phyloP scores from a whole-genome alignment of 768 basidiomycete genomes.

The Xerocomellus amylosporus region DNA sequence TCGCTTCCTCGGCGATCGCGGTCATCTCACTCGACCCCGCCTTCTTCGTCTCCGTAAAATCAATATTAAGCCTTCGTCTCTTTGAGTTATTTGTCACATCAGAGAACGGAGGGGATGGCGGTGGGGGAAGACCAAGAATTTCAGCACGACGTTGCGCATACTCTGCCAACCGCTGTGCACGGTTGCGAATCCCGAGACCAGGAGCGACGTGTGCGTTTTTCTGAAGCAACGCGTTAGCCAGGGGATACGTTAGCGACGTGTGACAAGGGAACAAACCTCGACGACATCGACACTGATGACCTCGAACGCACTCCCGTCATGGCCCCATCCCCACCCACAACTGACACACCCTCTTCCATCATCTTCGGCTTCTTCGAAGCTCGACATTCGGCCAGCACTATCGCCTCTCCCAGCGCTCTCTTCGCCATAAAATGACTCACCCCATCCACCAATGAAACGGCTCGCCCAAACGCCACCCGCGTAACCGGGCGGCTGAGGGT shows the following conservation, averaged over 20 bases:
- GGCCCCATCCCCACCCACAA: constrained; percentile 74
- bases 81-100: constrained; percentile 38
- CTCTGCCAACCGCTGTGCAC: constrained; percentile 63
- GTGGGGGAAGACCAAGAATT: constrained; percentile 33
- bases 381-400: constrained; percentile 24
- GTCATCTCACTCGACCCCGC: constrained; percentile 22
- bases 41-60: constrained; percentile 23
- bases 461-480: constrained; percentile 34
- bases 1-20: constrained; percentile 37
- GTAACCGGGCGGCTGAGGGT: constrained; percentile 23
- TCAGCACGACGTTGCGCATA: constrained; percentile 60
- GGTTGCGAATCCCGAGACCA: constrained; percentile 59
- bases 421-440: constrained; percentile 34
- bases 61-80: constrained; percentile 22
- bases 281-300: constrained; percentile 62
- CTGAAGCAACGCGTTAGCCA: constrained; percentile 32
- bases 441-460: constrained; percentile 44
- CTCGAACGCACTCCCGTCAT: constrained; percentile 76
- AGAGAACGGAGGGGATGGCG: constrained; percentile 28
- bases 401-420: constrained; percentile 30
- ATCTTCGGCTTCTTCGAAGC: constrained; percentile 43
- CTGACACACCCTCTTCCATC: constrained; percentile 63
- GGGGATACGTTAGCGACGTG: background rate
- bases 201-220: constrained; percentile 48
- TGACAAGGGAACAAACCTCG: constrained; percentile 44